phyloP scores from a whole-genome alignment of 129 eudicot genomes.

The Tagetes patula region DNA sequence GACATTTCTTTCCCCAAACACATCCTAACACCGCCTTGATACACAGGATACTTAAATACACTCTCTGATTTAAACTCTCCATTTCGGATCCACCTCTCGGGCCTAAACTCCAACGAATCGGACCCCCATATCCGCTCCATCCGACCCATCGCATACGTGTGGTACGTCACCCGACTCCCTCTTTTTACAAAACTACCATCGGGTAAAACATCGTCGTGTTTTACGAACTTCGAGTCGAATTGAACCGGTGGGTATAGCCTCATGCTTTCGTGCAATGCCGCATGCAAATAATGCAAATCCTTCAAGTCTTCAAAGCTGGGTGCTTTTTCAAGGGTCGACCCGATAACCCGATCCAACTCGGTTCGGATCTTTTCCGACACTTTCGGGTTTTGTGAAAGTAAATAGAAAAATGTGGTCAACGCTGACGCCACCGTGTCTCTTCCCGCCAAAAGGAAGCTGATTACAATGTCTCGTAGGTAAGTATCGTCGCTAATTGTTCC shows the following conservation, averaged over 20 bases:
- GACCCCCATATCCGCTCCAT: slow-evolving; percentile 78
- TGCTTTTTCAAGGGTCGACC: background rate
- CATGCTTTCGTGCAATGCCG: slow-evolving; percentile 62
- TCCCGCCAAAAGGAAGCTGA: slow-evolving; percentile 73
- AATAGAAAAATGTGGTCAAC: slow-evolving; percentile 54
- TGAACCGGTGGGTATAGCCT: slow-evolving; percentile 78
- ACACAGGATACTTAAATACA: slow-evolving; percentile 75
- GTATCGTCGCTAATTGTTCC: slow-evolving; percentile 44
- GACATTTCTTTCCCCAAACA: slow-evolving; percentile 88
- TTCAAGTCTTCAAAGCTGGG: slow-evolving; percentile 31
- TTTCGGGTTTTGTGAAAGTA: slow-evolving; percentile 49
- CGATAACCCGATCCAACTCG: slow-evolving; percentile 57
- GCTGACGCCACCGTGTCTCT: slow-evolving; percentile 77
- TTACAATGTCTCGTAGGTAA: slow-evolving; percentile 60
- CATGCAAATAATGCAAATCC: slow-evolving; percentile 56
- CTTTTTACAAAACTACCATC: slow-evolving; percentile 55
- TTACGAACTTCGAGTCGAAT: slow-evolving; percentile 62
- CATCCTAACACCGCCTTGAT: slow-evolving; percentile 78
- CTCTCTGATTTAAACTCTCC: slow-evolving; percentile 52
- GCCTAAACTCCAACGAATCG: slow-evolving; percentile 57
- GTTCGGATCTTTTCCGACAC: slow-evolving; percentile 41
- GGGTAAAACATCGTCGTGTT: slow-evolving; percentile 53
- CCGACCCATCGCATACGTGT: slow-evolving; percentile 84
- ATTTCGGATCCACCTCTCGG: slow-evolving; percentile 66
- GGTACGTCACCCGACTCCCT: slow-evolving; percentile 72